Evolutionary conservation across 805 yeast species (phyloP), one percentile per base, ranked within the genome.

Genomic region (Monosporozyma aquatica): DNA sequence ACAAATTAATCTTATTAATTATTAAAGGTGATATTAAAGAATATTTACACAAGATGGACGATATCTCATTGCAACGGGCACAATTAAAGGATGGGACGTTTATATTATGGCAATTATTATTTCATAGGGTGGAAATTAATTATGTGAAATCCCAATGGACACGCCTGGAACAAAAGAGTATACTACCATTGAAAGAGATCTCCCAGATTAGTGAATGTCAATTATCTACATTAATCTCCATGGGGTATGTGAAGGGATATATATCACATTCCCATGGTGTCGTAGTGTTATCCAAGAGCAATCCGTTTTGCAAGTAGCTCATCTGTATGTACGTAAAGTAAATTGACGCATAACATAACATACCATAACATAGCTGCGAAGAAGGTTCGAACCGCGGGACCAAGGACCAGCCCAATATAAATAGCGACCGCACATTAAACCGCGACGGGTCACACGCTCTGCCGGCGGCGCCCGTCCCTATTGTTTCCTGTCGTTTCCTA

Each of bases 211-310:
- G 9, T 17, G 95, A 87, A 60, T 78, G 90, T 45, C 61, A 72
- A 9, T 49, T 86, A 18, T 87, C 95, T 0, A 75, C 72, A 42
- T 62, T 82, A 53, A 84, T 87, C 15, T 68, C 70, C 40, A 63
- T 65, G 40, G 81, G 81, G 7, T 65, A 59, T 43, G 65, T 87
- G 37, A 86, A 82, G 60, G 96, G 95, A 0, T 87, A 87, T 59
- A 60, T 87, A 13, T 82, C 95, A 5, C 92, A 86, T 55, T 72
- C 79, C 3, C 78, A 83, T 54, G 67, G 75, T 32, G 82, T 84
- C 40, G 66, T 85, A 15, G 95, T 87, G 8, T 61, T 87, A 43
- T 80, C 92, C 57, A 85, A 82, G 59, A 74, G 68, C 14, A 76
- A 75, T 21, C 80, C 95, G n/a, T n/a, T n/a, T n/a, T n/a, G n/a